A percentile compares a stretch with the other conserved stretches of the same genome.
phyloP scores from a whole-genome alignment of 106 monocot species.

The Dendrobium chrysotoxum region DNA sequence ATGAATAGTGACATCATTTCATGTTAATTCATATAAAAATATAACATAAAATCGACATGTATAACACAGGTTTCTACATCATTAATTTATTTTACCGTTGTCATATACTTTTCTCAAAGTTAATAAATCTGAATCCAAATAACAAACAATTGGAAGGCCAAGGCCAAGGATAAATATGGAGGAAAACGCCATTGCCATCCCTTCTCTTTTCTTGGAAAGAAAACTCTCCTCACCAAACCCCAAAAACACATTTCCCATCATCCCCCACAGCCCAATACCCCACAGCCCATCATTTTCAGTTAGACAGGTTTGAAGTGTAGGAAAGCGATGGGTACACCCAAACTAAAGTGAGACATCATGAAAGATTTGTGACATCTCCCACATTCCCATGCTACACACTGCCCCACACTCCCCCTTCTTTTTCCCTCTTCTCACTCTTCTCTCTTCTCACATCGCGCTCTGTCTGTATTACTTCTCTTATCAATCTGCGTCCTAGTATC shows the following conservation, averaged over 20 bases:
- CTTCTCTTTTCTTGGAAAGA: background rate
- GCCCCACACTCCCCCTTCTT: slow-evolving; percentile 1
- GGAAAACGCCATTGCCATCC: background rate
- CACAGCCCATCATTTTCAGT: slow-evolving; percentile 35
- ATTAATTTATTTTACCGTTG: no score
- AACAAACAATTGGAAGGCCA: background rate
- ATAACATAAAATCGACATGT: no score
- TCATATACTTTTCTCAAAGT: no score
- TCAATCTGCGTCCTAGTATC: background rate
- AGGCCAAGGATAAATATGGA: background rate
- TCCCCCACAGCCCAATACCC: slow-evolving; percentile 20
- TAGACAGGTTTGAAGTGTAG: slow-evolving; percentile 20
- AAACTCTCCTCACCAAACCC: slow-evolving; percentile 15
- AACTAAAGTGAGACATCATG: slow-evolving; percentile 3
- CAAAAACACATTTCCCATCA: slow-evolving; percentile 25
- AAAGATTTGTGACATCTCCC: slow-evolving; percentile 18
- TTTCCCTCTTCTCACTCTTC: background rate
- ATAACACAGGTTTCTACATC: no score
- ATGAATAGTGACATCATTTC: no score
- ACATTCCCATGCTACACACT: slow-evolving; percentile 34
- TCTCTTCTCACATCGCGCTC: no score
- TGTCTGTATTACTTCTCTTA: background rate
- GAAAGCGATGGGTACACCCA: background rate
- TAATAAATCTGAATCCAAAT: no score
- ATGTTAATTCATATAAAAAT: no score